Conservation (phyloP, 768 basidiomycete genomes). For the Galerina sulciceps region DNA sequence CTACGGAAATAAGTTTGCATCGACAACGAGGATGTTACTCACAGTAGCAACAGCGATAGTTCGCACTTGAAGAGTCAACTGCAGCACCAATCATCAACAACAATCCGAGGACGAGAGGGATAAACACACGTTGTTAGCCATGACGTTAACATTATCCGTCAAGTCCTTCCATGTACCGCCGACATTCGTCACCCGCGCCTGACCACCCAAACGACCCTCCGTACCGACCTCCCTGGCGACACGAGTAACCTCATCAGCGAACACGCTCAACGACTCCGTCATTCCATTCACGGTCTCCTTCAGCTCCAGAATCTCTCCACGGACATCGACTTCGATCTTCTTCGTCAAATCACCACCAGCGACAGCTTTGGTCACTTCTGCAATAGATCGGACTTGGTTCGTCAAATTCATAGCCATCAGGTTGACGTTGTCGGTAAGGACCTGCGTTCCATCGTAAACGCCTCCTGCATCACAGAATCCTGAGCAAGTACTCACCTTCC, state of each 20-base stretch:
- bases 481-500: constrained; percentile 62
- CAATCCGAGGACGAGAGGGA: neutral
- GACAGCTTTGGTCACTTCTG: constrained; percentile 94
- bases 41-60: constrained; percentile 93
- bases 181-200: constrained; percentile 91
- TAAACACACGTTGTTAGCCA: constrained; percentile 84
- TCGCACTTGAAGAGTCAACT: constrained; percentile 92
- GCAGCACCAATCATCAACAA: neutral
- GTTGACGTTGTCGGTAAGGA: constrained; percentile 81
- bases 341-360: constrained; percentile 92
- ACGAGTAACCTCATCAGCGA: constrained; percentile 79
- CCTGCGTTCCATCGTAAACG: constrained; percentile 27
- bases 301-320: constrained; percentile 89
- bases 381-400: constrained; percentile 85
- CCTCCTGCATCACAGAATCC: too few species aligned
- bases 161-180: constrained; percentile 98
- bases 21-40: constrained; percentile 28
- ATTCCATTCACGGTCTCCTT: constrained; percentile 95
- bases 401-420: constrained; percentile 91
- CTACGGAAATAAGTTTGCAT: neutral
- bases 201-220: constrained; percentile 93
- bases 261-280: constrained; percentile 86
- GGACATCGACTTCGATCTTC: constrained; percentile 90
- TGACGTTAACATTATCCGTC: constrained; percentile 94
- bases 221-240: constrained; percentile 98